phyloP scores from a whole-genome alignment of 2,329 filamentous ascomycete genomes.

The Epicoccum nigrum region DNA sequence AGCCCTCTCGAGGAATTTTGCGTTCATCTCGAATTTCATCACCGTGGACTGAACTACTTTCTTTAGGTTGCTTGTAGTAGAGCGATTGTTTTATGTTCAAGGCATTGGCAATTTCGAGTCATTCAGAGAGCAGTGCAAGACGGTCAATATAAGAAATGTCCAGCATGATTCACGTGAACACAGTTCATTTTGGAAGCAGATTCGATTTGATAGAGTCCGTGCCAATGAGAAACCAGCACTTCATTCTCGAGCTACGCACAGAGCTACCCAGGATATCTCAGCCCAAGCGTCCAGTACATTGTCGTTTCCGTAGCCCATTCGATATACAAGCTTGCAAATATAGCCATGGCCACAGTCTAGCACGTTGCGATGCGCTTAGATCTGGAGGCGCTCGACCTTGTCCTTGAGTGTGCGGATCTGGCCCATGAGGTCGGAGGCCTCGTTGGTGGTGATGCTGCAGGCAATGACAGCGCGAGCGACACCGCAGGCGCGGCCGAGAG shows the following conservation, averaged over 20 bases:
- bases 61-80: no score
- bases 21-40: no score
- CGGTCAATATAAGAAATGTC: no score
- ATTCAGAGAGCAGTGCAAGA: no score
- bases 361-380: conserved; percentile 57
- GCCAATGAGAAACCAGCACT: conserved; percentile 26
- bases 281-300: conserved; percentile 20
- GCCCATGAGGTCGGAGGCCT: conserved; percentile 71
- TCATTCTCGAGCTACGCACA: conserved; percentile 37
- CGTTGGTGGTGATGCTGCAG: conserved; percentile 77
- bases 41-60: no score
- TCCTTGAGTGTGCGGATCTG: conserved; percentile 91
- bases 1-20: no score
- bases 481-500: conserved; percentile 74
- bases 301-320: conserved; percentile 24
- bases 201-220: conserved; percentile 31
- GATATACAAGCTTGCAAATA: conserved; percentile 6
- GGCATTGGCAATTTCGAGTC: no score
- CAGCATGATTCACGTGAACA: no score
- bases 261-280: conserved; percentile 25
- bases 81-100: no score
- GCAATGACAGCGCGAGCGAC: conserved; percentile 88
- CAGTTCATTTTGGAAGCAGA: neutral
- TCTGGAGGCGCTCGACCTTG: conserved; percentile 94
- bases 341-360: neutral